These are phyloP conservation scores for Bipolaris bicolor DNA, from an alignment of 2,329 filamentous ascomycete species.

Conservation along the genomic window DNA sequence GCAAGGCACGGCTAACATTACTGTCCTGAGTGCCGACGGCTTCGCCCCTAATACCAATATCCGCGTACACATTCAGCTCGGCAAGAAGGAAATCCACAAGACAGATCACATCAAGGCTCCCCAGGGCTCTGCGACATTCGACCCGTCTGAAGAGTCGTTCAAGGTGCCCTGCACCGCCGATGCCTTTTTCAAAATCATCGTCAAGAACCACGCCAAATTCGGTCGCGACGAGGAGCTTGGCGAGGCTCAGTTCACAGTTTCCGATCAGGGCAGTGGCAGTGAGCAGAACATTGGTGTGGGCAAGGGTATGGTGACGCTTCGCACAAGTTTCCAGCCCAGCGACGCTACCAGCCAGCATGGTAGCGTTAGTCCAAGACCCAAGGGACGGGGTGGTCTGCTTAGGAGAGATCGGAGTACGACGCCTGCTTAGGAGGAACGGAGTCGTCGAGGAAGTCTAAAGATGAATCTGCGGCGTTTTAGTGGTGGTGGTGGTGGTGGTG, in stretches of 20 bases:
- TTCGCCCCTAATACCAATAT: conserved; percentile 79
- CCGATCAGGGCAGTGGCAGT: conserved; percentile 70
- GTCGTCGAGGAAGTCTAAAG: background rate
- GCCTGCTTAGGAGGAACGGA: conserved; percentile 12
- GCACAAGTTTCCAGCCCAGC: conserved; percentile 70
- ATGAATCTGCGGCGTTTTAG: background rate
- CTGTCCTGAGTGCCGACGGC: conserved; percentile 76
- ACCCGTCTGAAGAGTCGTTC: conserved; percentile 68
- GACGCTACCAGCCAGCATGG: conserved; percentile 47
- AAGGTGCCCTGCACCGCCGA: conserved; percentile 80
- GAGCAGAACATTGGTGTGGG: conserved; percentile 80
- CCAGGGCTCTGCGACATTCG: conserved; percentile 62
- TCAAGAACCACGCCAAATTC: conserved; percentile 84
- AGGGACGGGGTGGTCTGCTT: conserved; percentile 54
- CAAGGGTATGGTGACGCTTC: conserved; percentile 71
- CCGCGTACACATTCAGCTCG: conserved; percentile 75
- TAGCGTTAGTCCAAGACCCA: conserved; percentile 35
- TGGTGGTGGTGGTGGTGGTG: background rate
- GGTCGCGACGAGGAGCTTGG: conserved; percentile 83
- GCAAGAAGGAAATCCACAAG: conserved; percentile 80
- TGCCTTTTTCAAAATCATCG: conserved; percentile 82
- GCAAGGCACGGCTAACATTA: conserved; percentile 78
- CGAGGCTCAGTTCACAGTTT: conserved; percentile 88
- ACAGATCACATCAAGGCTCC: conserved; percentile 85
- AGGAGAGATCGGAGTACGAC: conserved; percentile 38